phyloP scores from a whole-genome alignment of 805 yeast species.

The Metschnikowia lachancei region DNA sequence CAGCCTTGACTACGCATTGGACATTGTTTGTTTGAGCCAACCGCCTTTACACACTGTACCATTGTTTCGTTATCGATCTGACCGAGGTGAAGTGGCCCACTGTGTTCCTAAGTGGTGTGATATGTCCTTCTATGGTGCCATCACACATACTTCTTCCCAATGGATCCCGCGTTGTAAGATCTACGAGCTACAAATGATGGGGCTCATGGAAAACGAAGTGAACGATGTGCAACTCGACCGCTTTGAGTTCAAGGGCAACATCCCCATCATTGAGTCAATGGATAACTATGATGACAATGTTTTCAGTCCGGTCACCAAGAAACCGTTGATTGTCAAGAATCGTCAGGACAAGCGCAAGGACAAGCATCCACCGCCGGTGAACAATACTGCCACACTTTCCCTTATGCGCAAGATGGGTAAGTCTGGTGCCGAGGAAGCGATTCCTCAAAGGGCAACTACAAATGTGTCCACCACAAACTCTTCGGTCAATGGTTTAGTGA shows the following conservation, averaged over 20 bases:
- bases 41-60: slow-evolving; percentile 95
- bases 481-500: slow-evolving; percentile 38
- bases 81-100: slow-evolving; percentile 49
- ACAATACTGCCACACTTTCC: slow-evolving; percentile 27
- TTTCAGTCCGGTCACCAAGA: slow-evolving; percentile 37
- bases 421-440: neutral
- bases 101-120: slow-evolving; percentile 96
- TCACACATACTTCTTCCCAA: slow-evolving; percentile 42
- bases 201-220: slow-evolving; percentile 87
- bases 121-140: slow-evolving; percentile 81
- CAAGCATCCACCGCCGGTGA: neutral
- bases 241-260: slow-evolving; percentile 37
- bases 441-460: slow-evolving; percentile 19
- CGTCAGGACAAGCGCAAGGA: neutral
- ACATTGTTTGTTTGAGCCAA: slow-evolving; percentile 80
- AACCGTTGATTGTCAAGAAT: slow-evolving; percentile 5
- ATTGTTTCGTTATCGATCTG: slow-evolving; percentile 65
- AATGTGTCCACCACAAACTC: slow-evolving; percentile 34
- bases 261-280: slow-evolving; percentile 59
- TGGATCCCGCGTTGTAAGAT: slow-evolving; percentile 96
- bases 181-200: slow-evolving; percentile 97
- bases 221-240: slow-evolving; percentile 65
- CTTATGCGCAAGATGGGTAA: slow-evolving; percentile 21
- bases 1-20: slow-evolving; percentile 81
- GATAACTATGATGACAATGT: slow-evolving; percentile 60